Base-by-base conservation (phyloP, 805 yeast species). In the Wickerhamiella kazuoi region DNA sequence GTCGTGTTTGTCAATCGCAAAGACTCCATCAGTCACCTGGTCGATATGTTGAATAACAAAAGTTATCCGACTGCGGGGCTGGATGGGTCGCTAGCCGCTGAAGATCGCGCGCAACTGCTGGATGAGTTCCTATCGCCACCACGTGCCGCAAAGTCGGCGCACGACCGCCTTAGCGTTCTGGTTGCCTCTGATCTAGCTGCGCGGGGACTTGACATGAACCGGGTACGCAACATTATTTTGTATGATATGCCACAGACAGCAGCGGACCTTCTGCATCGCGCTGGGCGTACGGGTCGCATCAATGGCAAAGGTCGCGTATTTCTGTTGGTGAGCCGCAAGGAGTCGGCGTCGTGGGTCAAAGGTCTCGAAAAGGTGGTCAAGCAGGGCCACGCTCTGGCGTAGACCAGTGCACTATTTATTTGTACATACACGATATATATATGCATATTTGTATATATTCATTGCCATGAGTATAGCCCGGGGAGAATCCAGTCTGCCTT, bases 231-330 rank as follows among this genome's bases (percentile, higher is more conserved):
- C 49, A 81, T 87, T 11, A 66, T 87, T 21, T 60, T 90, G 37
- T 78, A 76, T 62, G 96, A 87, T 53, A 72, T 84, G 34, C 98
- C 98, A 4, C 69, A 70, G 39, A 76, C 79, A 14, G 72, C 95
- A 0, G 76, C 82, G 16, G 97, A 87, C 57, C 63, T 87, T 43
- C 74, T 87, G 17, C 97, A 87, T 55, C 65, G 98, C 44, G 78
- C 82, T 1, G 98, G 98, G 1, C 71, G 98, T 60, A 87, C 96
- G 0, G 96, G 95, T 2, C 64, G 98, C 55, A 76, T 86, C 79
- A 80, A 79, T 34, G 83, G 78, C 51, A 67, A 78, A 29, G 98
- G 98, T 13, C 68, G 94, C 44, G 95, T 82, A 2, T 77, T 83
- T 45, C 63, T 90, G 51, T 72, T 87, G 38, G 76, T 78, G 21